Conservation (phyloP, 768 basidiomycete genomes). For the Amanita rubescens region DNA sequence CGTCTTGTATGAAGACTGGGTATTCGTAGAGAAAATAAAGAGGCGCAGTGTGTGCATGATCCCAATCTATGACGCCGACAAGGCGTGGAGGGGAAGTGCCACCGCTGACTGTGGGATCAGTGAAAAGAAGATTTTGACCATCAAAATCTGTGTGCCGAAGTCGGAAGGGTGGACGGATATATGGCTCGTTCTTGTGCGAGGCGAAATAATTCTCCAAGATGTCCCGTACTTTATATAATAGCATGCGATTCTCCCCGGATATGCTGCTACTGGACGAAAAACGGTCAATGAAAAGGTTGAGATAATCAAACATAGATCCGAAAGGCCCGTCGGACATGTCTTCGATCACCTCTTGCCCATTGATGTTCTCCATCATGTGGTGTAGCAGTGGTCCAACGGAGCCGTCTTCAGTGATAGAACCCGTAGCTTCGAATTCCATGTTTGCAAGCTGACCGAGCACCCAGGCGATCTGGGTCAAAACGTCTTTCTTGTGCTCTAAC, state of each 20-base stretch:
- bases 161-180: not conserved
- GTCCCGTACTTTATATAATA: not conserved
- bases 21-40: not conserved
- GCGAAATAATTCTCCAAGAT: not conserved
- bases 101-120: not conserved
- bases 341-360: not conserved
- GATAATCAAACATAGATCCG: no score
- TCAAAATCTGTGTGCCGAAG: not conserved
- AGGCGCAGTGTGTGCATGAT: not conserved
- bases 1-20: not conserved
- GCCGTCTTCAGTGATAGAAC: not conserved
- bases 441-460: no score
- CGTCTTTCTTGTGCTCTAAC: no score
- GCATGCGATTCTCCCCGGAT: not conserved
- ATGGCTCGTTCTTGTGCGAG: not conserved
- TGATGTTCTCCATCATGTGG: not conserved
- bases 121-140: not conserved
- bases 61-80: not conserved
- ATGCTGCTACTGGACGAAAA: not conserved
- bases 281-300: not conserved
- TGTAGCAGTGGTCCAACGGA: no score
- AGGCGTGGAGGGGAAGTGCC: not conserved
- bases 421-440: no score
- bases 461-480: no score
- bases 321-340: not conserved